Evolutionary conservation across 1,139 yeast genomes (phyloP), one percentile per base, ranked within the genome.

Genomic region (Protomyces inundatus): DNA sequence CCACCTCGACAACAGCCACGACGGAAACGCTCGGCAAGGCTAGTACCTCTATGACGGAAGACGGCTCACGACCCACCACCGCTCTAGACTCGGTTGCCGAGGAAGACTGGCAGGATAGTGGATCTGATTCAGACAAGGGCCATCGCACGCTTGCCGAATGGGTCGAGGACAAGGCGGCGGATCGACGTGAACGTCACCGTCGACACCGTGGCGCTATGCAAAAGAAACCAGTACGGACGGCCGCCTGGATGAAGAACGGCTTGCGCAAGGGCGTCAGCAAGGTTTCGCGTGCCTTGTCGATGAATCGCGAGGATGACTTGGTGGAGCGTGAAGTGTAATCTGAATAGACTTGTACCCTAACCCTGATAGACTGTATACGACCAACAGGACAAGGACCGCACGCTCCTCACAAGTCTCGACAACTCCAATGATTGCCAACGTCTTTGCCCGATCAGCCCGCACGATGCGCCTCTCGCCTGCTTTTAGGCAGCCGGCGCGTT

Each of bases 151-250:
- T 60, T 40, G 12, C 30, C 53, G 58, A 42, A 36, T 54, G 64
- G 64, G 33, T 54, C 48, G 40, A 32, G 23, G 64, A 54, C n/a
- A 54, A 54, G 35, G 46, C 37, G 45, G 64, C 54, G 23, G 54
- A 54, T 9, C 46, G 58, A 14, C 46, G 58, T 3, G 64, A 60
- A 32, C 53, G 54, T 6, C 64, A 60, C 36, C 58, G 64, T 32
- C 54, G 58, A 16, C 64, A 60, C 34, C 53, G 64, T 6, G 64
- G 64, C 48, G 46, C 46, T 42, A 60, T 60, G 64, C 64, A 60
- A 40, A 33, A 54, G 50, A 60, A 60, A 36, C 64, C 64, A 1
- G 54, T 52, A 2, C 54, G 64, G 34, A 60, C 64, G 4, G 64
- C 54, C 2, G 50, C 54, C 12, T 60, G 64, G 64, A 23, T 54